Base-by-base conservation (phyloP, 1,284 basidiomycete genomes). In the Apiotrichum gracile region DNA sequence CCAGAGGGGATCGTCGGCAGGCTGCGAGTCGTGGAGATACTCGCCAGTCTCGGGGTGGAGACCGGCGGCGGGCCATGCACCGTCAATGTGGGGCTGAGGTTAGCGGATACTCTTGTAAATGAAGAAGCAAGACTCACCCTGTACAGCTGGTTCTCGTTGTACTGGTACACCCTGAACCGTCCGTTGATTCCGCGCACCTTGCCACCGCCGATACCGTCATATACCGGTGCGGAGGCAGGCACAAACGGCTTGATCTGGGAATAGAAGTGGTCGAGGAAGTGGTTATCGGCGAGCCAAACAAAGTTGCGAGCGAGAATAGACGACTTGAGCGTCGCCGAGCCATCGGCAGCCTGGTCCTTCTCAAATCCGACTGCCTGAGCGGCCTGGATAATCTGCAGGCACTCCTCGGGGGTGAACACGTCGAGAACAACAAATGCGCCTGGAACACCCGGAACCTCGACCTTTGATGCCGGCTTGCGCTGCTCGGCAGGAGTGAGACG, bases 11-110 rank as follows among this genome's bases (percentile, higher is more conserved):
- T 75, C 72, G 35, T 69, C 61, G 16, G 65, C 51, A 2, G 71
- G 69, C 31, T 66, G 68, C 19, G 70, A 73, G 57, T 82, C 80
- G 72, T 82, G 81, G 43, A 81, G 57, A 65, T 82, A 82, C 57
- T 78, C 72, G 21, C 76, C 74, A 4, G 78, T 78, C 13, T 65
- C 66, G 0, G 76, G 64, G 53, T 77, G 67, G 6, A 80, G 66
- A 1, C 78, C 78, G 0, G 79, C 79, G 1, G 78, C 76, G 24
- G 81, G 80, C 81, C 81, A 82, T 0, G 80, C 80, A 17, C 80
- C 80, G 62, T 82, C 80, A 52, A 81, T 80, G 55, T 82, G 80
- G 1, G 73, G 66, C 71, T 74, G 44, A 22, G 13, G 27, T 57
- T 25, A 52, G 52, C 43, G 12, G 39, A 41, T 52, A 52, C 31